Evolutionary conservation across 148 eudicot species (phyloP).

Genomic region (Silene uniflora): DNA sequence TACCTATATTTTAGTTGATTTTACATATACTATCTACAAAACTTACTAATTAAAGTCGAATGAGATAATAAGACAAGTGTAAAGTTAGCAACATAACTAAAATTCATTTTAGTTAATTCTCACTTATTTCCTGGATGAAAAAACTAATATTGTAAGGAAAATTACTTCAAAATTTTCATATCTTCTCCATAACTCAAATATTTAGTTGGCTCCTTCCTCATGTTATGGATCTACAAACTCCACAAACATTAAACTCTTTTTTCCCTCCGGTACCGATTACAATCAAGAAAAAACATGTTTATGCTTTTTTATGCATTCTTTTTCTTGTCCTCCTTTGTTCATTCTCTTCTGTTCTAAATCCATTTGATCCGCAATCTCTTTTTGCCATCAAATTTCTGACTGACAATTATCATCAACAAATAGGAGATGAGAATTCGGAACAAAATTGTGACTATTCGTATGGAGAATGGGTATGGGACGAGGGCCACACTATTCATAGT

Average conservation of each 20-base stretch:
- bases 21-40: too few species aligned
- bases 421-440: neutral
- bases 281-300: constrained; percentile 29
- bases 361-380: constrained; percentile 23
- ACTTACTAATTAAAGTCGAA: too few species aligned
- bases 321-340: constrained; percentile 19
- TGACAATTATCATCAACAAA: neutral
- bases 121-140: too few species aligned
- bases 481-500: constrained; percentile 15
- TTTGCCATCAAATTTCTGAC: constrained; percentile 13
- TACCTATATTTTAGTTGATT: too few species aligned
- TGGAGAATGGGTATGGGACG: constrained; percentile 69
- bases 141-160: too few species aligned
- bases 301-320: constrained; percentile 24
- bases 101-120: too few species aligned
- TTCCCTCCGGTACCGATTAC: constrained; percentile 16
- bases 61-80: too few species aligned
- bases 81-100: too few species aligned
- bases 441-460: constrained; percentile 47
- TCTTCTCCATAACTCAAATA: neutral
- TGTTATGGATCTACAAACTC: constrained; percentile 52
- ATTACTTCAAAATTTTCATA: too few species aligned
- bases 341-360: constrained; percentile 20
- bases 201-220: constrained; percentile 6
- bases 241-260: constrained; percentile 7